These are phyloP conservation scores for Cordyceps tenuipes DNA, from an alignment of 2,329 filamentous ascomycete species.

Conservation along the genomic window DNA sequence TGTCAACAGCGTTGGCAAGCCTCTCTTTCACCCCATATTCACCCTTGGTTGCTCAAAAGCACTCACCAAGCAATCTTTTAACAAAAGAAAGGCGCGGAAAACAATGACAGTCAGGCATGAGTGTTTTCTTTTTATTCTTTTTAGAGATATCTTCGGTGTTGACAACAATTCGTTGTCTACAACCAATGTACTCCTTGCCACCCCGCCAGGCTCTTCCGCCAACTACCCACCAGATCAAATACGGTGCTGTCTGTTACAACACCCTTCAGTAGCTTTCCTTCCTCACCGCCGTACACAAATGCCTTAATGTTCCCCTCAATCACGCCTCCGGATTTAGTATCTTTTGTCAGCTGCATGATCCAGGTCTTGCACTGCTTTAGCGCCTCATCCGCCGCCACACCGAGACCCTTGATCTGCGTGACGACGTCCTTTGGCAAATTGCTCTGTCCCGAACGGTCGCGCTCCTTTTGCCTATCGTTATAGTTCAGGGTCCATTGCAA, in stretches of 20 bases:
- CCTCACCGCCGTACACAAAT: slow-evolving; percentile 23
- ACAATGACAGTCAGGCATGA: background rate
- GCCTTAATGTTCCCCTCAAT: slow-evolving; percentile 20
- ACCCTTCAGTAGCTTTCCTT: slow-evolving; percentile 14
- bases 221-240: slow-evolving; percentile 24
- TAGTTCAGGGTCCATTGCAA: slow-evolving; percentile 27
- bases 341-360: slow-evolving; percentile 23
- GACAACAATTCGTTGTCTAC: background rate
- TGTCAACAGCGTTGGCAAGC: no score
- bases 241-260: slow-evolving; percentile 21
- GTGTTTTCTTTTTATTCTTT: background rate
- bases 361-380: slow-evolving; percentile 26
- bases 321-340: slow-evolving; percentile 18
- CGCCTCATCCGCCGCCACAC: slow-evolving; percentile 21
- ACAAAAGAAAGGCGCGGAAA: background rate
- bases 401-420: slow-evolving; percentile 26
- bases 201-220: slow-evolving; percentile 25
- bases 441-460: slow-evolving; percentile 31
- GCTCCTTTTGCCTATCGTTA: slow-evolving; percentile 31
- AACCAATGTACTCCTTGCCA: slow-evolving; percentile 19
- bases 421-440: slow-evolving; percentile 30
- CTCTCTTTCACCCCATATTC: no score
- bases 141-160: background rate
- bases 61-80: background rate
- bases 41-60: background rate